These are phyloP conservation scores for Citrullus mucosospermus DNA, from an alignment of 306 rosid species.

Conservation along the genomic window DNA sequence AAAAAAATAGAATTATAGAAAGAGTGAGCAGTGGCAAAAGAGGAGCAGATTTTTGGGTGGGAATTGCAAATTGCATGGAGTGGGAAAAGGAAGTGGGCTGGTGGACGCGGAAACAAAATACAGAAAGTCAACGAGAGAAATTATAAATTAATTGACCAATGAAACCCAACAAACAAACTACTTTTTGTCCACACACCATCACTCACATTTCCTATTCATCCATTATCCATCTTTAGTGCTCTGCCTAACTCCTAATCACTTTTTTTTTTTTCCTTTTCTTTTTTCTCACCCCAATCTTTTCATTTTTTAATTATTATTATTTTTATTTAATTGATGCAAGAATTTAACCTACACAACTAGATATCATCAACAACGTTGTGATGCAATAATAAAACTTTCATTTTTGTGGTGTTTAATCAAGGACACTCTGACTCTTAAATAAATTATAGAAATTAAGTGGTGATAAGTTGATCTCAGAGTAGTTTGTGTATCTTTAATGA, in stretches of 20 bases:
- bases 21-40: neutral
- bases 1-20: neutral
- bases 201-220: neutral
- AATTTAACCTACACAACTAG: too few relatives aligned
- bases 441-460: too few relatives aligned
- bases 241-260: neutral
- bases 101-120: neutral
- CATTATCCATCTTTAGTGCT: neutral
- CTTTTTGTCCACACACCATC: constrained; percentile 1
- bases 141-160: neutral
- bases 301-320: too few relatives aligned
- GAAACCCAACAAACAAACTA: too few relatives aligned
- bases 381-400: too few relatives aligned
- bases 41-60: neutral
- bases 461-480: too few relatives aligned
- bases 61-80: neutral
- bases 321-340: too few relatives aligned
- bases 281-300: neutral
- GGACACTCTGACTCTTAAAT: too few relatives aligned
- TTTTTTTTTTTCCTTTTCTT: neutral
- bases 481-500: too few relatives aligned
- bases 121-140: neutral
- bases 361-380: too few relatives aligned
- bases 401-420: too few relatives aligned
- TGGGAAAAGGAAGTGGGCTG: neutral